Percentiles rank a stretch among this genome's conserved stretches.
phyloP scores from a whole-genome alignment of 768 basidiomycete species.

The Leccinum barrowsii region DNA sequence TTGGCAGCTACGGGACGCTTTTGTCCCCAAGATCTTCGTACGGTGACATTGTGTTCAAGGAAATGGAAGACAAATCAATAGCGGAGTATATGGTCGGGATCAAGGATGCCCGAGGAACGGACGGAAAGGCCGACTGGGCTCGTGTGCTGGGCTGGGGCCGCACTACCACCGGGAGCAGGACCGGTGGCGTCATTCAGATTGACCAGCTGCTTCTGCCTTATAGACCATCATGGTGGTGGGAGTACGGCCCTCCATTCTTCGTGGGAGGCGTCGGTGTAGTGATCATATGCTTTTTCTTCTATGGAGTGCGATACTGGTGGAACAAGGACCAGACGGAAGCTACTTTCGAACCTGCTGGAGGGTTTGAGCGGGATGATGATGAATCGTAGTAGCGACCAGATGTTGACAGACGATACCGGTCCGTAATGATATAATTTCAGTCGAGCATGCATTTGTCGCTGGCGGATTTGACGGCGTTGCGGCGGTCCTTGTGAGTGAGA shows the following conservation, averaged over 20 bases:
- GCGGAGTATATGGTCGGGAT: slow-evolving; percentile 60
- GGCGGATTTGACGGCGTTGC: slow-evolving; percentile 90
- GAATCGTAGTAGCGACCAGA: slow-evolving; percentile 26
- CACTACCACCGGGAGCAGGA: slow-evolving; percentile 65
- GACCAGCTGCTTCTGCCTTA: slow-evolving; percentile 84
- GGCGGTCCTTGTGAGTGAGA: slow-evolving; percentile 82
- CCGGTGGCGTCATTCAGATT: slow-evolving; percentile 87
- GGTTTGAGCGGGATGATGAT: slow-evolving; percentile 59
- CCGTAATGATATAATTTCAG: not conserved
- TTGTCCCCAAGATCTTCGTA: slow-evolving; percentile 63
- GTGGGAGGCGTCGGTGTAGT: slow-evolving; percentile 58
- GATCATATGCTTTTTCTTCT: slow-evolving; percentile 67
- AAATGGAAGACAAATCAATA: slow-evolving; percentile 39
- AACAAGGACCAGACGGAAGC: slow-evolving; percentile 73
- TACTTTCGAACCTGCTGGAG: slow-evolving; percentile 87
- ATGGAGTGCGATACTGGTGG: slow-evolving; percentile 70
- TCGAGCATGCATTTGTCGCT: slow-evolving; percentile 47
- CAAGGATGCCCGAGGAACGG: slow-evolving; percentile 67
- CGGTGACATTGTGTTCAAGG: slow-evolving; percentile 81
- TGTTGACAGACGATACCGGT: slow-evolving; percentile 15
- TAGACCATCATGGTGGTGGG: slow-evolving; percentile 78
- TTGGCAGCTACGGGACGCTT: slow-evolving; percentile 73
- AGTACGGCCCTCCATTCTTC: slow-evolving; percentile 67
- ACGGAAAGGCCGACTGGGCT: slow-evolving; percentile 61
- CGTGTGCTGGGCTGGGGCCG: slow-evolving; percentile 72